A percentile compares a stretch with the other conserved stretches of the same genome.
phyloP scores from a whole-genome alignment of 306 rosid species.

The Rosa chinensis region DNA sequence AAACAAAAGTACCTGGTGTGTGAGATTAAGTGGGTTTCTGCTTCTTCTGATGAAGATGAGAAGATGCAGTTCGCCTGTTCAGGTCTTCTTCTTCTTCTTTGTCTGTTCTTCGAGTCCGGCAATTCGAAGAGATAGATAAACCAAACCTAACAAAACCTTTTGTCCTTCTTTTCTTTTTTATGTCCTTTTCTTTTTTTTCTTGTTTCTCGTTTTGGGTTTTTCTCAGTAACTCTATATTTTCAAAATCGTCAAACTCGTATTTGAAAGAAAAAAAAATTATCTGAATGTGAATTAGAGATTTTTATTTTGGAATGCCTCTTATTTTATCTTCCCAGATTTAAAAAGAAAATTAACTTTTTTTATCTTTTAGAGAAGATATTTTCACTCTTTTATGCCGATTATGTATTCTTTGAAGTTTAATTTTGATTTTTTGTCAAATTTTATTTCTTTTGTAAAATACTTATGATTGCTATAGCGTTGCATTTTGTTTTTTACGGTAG shows the following conservation, averaged over 20 bases:
- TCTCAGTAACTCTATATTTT: neutral
- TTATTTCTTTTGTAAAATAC: too few relatives aligned
- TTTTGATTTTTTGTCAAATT: too few relatives aligned
- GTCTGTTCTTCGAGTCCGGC: constrained; percentile 34
- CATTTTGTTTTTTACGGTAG: too few relatives aligned
- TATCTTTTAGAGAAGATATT: too few relatives aligned
- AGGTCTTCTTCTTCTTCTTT: constrained; percentile 14
- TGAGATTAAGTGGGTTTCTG: constrained; percentile 22
- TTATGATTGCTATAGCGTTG: too few relatives aligned
- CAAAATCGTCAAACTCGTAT: neutral
- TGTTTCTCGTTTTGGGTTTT: neutral
- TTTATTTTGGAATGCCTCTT: too few relatives aligned
- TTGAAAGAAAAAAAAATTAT: neutral
- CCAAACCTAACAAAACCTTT: constrained; percentile 30
- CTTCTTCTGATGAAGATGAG: constrained; percentile 22
- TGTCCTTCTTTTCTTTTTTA: neutral
- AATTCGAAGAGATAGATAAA: constrained; percentile 39
- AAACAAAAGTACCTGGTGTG: constrained; percentile 40
- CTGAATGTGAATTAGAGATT: too few relatives aligned
- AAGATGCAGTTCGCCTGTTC: constrained; percentile 22
- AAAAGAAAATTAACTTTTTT: too few relatives aligned
- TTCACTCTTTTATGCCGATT: too few relatives aligned
- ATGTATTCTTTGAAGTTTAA: too few relatives aligned
- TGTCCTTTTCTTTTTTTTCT: too few relatives aligned
- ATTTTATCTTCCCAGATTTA: too few relatives aligned